Conservation (phyloP, 2,329 filamentous ascomycete genomes). For the Lasiodiplodia gonubiensis region DNA sequence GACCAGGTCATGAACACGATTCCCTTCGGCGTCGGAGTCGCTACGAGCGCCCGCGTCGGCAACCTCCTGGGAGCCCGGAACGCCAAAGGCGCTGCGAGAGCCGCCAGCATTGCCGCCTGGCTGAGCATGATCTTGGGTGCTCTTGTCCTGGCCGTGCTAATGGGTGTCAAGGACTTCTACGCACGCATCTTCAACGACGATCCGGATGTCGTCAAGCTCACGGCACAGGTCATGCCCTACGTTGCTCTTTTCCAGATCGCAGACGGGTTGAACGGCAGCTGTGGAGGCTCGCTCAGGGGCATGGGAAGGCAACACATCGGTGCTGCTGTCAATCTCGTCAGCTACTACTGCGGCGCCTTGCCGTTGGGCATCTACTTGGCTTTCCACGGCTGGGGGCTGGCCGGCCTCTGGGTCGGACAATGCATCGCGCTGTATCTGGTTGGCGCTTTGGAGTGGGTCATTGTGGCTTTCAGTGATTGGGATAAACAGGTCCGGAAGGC, state of each 20-base stretch:
- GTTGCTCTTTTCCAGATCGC: conserved; percentile 91
- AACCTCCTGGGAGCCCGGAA: conserved; percentile 77
- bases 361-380: conserved; percentile 84
- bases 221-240: conserved; percentile 79
- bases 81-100: conserved; percentile 68
- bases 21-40: conserved; percentile 84
- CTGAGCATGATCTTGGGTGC: conserved; percentile 73
- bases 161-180: conserved; percentile 74
- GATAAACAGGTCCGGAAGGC: conserved; percentile 73
- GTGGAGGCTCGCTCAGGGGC: conserved; percentile 78
- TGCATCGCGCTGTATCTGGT: conserved; percentile 76
- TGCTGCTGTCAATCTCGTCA: conserved; percentile 78
- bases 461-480: conserved; percentile 81
- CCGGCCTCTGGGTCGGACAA: conserved; percentile 82
- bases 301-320: conserved; percentile 89
- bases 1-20: conserved; percentile 86
- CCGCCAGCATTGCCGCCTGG: conserved; percentile 76
- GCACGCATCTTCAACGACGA: conserved; percentile 84
- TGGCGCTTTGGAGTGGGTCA: conserved; percentile 76
- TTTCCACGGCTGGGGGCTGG: conserved; percentile 83
- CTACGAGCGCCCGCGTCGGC: conserved; percentile 76
- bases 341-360: conserved; percentile 82
- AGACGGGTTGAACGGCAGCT: conserved; percentile 83
- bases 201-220: conserved; percentile 70
- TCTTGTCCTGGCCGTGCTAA: conserved; percentile 69